Evolutionary conservation across 306 rosid species (phyloP).

Genomic region (Biancaea sappan): DNA sequence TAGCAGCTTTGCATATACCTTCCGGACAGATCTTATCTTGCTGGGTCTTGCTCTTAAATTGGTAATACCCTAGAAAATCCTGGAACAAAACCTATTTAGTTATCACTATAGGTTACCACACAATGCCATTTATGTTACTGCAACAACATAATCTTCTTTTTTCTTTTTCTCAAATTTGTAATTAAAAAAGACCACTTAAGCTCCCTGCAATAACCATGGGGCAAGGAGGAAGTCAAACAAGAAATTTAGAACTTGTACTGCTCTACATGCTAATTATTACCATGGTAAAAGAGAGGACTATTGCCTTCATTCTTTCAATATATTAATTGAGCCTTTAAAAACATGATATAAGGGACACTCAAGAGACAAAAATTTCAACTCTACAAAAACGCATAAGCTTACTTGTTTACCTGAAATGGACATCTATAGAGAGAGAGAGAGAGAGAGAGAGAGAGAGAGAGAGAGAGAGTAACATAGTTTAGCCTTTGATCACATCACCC

Average conservation of each 20-base stretch:
- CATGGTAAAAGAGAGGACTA: not conserved
- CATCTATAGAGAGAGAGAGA: not conserved
- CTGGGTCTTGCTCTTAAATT: constrained; percentile 47
- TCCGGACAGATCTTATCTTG: constrained; percentile 46
- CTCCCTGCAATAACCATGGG: not conserved
- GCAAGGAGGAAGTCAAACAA: not conserved
- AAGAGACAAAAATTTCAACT: not conserved
- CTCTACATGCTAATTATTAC: not conserved
- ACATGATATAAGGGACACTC: not conserved
- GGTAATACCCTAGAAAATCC: constrained; percentile 44
- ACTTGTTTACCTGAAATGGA: not conserved
- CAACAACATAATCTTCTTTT: not conserved
- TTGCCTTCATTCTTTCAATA: not conserved
- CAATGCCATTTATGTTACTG: not conserved
- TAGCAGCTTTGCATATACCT: constrained; percentile 48
- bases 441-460: not conserved
- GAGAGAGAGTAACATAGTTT: not conserved
- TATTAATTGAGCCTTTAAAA: not conserved
- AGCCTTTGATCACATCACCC: not conserved
- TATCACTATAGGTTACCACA: not conserved
- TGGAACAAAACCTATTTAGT: constrained; percentile 10
- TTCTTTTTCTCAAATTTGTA: not conserved
- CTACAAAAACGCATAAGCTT: not conserved
- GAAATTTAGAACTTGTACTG: not conserved
- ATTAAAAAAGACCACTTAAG: not conserved